A percentile compares a stretch with the other conserved stretches of the same genome.
Evolutionary conservation across 2,329 filamentous ascomycete genomes (phyloP).

Genomic region (Exophiala sp.): DNA sequence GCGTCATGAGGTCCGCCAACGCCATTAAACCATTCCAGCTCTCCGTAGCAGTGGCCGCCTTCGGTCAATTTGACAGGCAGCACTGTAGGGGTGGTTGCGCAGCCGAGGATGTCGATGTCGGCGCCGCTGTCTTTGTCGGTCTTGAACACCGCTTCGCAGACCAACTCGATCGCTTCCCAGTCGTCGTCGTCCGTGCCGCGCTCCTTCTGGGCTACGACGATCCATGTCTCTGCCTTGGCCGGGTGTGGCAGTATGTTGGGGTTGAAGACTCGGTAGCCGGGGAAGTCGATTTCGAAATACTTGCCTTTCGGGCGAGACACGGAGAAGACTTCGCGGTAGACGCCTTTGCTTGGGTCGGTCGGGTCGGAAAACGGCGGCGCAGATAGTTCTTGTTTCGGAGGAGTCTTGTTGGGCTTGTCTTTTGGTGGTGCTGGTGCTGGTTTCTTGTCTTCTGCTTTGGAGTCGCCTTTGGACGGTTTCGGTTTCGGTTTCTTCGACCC

Average conservation of each 20-base stretch:
- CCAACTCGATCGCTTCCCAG: constrained; percentile 38
- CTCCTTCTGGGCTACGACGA: constrained; percentile 48
- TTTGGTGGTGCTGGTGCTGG: background rate
- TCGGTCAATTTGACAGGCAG: background rate
- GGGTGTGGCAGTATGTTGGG: constrained; percentile 56
- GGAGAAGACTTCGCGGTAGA: constrained; percentile 40
- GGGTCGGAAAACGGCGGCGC: too few species aligned
- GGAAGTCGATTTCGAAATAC: constrained; percentile 49
- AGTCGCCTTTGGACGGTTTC: background rate
- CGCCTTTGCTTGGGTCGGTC: background rate
- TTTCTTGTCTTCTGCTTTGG: background rate
- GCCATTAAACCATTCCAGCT: background rate
- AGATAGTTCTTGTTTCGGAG: too few species aligned
- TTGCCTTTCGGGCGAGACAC: constrained; percentile 41
- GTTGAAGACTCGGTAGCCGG: constrained; percentile 42
- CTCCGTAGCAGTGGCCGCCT: background rate
- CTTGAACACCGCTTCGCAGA: constrained; percentile 47
- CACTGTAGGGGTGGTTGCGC: background rate
- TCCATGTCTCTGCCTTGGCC: constrained; percentile 42
- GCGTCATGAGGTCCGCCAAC: constrained; percentile 51
- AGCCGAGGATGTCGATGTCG: background rate
- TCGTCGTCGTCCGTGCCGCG: constrained; percentile 19
- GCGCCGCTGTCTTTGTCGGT: constrained; percentile 2
- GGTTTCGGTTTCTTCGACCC: too few species aligned
- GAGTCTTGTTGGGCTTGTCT: too few species aligned